phyloP scores from a whole-genome alignment of 2,329 filamentous ascomycete genomes.

The Ilyonectria mors-panacis region DNA sequence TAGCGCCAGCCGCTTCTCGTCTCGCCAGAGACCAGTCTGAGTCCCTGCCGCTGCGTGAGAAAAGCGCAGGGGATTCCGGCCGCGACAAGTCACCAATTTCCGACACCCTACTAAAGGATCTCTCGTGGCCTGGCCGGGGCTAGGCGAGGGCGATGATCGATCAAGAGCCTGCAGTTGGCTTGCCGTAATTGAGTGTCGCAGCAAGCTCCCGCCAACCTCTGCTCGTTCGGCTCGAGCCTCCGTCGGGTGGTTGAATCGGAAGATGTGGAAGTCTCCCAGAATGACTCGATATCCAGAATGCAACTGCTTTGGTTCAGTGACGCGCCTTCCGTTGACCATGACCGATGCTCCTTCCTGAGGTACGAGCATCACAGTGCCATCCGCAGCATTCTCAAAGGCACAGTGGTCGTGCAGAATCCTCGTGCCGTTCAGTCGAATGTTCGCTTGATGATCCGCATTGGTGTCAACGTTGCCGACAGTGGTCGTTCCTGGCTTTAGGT shows the following conservation, averaged over 20 bases:
- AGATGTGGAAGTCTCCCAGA: slow-evolving; percentile 97
- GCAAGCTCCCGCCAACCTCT: slow-evolving; percentile 82
- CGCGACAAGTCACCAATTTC: slow-evolving; percentile 81
- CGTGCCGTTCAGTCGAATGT: slow-evolving; percentile 94
- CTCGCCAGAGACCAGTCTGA: slow-evolving; percentile 96
- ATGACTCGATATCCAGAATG: slow-evolving; percentile 96
- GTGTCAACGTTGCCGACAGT: slow-evolving; percentile 95
- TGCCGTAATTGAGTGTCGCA: slow-evolving; percentile 84
- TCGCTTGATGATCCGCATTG: slow-evolving; percentile 80
- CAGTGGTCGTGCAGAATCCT: slow-evolving; percentile 95
- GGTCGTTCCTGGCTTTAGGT: slow-evolving; percentile 94
- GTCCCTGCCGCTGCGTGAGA: slow-evolving; percentile 77
- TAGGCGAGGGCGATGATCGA: slow-evolving; percentile 71
- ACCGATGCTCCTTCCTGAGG: slow-evolving; percentile 94
- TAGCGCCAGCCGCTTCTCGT: slow-evolving; percentile 91
- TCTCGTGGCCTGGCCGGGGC: slow-evolving; percentile 79
- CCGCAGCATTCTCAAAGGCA: slow-evolving; percentile 87
- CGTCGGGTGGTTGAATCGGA: slow-evolving; percentile 97
- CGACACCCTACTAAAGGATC: slow-evolving; percentile 84
- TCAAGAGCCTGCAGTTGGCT: slow-evolving; percentile 74
- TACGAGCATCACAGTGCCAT: slow-evolving; percentile 92
- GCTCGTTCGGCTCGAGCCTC: slow-evolving; percentile 94
- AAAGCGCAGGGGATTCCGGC: slow-evolving; percentile 83
- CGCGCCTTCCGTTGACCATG: slow-evolving; percentile 96
- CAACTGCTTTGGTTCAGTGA: slow-evolving; percentile 87